Evolutionary conservation across 208 protist genomes (phyloP).

Genomic region (Acanthamoeba triangularis): DNA sequence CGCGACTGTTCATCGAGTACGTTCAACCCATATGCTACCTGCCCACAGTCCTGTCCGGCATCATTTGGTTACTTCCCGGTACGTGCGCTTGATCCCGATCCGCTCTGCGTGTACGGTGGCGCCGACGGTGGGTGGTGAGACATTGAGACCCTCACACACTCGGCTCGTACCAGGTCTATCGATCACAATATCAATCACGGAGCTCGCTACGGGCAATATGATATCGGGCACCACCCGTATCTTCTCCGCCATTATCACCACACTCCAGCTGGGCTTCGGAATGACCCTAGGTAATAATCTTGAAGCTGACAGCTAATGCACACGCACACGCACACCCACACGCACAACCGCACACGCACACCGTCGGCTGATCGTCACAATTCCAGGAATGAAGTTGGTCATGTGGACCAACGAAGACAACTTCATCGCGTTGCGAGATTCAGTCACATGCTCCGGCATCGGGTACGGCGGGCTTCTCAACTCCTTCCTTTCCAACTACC

Average conservation of each 20-base stretch:
- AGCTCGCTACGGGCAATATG: slow-evolving; percentile 67
- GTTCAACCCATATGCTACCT: slow-evolving; percentile 35
- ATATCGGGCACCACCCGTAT: slow-evolving; percentile 67
- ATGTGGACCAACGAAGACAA: slow-evolving; percentile 38
- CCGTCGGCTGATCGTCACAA: background rate
- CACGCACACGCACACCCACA: background rate
- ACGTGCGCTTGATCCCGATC: background rate
- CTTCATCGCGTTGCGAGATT: background rate
- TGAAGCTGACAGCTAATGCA: background rate
- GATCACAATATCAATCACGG: slow-evolving; percentile 36
- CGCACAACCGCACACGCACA: background rate
- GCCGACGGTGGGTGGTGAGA: too few relatives aligned
- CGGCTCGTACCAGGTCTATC: background rate
- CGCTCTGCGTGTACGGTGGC: background rate
- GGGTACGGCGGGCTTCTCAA: background rate
- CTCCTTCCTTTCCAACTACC: background rate
- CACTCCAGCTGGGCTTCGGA: slow-evolving; percentile 66
- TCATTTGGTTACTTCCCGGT: slow-evolving; percentile 50
- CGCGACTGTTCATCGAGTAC: slow-evolving; percentile 51
- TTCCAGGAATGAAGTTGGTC: slow-evolving; percentile 36
- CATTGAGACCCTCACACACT: background rate
- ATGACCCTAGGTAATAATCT: background rate
- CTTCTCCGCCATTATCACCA: slow-evolving; percentile 31
- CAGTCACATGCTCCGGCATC: background rate
- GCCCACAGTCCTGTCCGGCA: background rate